Evolutionary conservation across 371 early-diverging fungal species (phyloP).

Genomic region (Mortierella sp.): DNA sequence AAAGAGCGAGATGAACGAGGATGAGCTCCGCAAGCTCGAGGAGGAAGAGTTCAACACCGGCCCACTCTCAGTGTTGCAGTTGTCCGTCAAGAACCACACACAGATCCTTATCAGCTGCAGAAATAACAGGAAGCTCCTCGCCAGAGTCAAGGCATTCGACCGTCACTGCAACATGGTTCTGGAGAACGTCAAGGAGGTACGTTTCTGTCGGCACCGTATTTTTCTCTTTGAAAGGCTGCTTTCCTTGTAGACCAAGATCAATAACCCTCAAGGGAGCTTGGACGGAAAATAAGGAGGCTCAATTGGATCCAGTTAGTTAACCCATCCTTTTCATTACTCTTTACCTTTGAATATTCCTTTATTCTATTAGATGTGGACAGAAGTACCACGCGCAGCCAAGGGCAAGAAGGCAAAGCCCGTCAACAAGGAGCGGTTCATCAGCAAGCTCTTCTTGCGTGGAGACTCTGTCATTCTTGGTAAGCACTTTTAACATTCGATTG

Average conservation of each 20-base stretch:
- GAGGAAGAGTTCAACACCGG: slow-evolving; percentile 97
- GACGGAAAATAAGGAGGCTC: neutral
- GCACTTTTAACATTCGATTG: neutral
- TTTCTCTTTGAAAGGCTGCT: neutral
- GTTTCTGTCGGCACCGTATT: neutral
- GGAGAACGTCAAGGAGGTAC: slow-evolving; percentile 97
- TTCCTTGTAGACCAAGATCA: neutral
- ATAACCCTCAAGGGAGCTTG: neutral
- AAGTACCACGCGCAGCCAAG: slow-evolving; percentile 90
- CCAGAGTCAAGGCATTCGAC: slow-evolving; percentile 98
- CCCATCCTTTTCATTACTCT: neutral
- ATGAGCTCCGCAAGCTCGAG: slow-evolving; percentile 92
- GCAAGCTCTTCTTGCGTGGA: slow-evolving; percentile 98
- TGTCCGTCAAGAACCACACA: slow-evolving; percentile 95
- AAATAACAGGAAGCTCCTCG: slow-evolving; percentile 97
- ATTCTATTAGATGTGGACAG: slow-evolving; percentile 92
- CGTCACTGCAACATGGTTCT: slow-evolving; percentile 99
- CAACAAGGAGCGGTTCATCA: slow-evolving; percentile 98
- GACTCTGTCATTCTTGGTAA: slow-evolving; percentile 94
- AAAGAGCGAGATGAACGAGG: slow-evolving; percentile 92
- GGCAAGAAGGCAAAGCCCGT: slow-evolving; percentile 95
- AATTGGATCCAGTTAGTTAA: neutral
- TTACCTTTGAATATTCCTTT: neutral
- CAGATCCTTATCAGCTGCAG: slow-evolving; percentile 96
- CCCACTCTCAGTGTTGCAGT: slow-evolving; percentile 95